Evolutionary conservation across 495 filamentous ascomycete genomes (phyloP).

Genomic region (Monascus purpureus): DNA sequence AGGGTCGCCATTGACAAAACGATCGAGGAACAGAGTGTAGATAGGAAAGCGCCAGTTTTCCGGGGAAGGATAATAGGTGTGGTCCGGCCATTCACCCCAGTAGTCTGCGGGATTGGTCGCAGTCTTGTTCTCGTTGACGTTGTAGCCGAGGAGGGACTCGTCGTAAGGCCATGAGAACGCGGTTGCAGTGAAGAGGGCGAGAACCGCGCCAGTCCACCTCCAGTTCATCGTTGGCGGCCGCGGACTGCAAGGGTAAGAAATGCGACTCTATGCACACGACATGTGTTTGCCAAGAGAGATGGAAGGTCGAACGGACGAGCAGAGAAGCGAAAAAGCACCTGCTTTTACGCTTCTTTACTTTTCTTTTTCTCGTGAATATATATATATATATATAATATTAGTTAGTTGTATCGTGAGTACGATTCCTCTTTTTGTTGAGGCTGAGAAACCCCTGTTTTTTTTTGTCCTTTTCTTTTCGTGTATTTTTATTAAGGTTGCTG

Average conservation of each 20-base stretch:
- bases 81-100: conserved; percentile 42
- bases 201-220: conserved; percentile 11
- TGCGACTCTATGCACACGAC: conserved; percentile 7
- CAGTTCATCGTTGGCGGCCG: conserved; percentile 10
- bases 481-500: not conserved
- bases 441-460: not conserved
- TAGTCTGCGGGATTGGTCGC: conserved; percentile 48
- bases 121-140: conserved; percentile 48
- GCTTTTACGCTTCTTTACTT: too few species aligned
- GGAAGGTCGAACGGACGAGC: not conserved
- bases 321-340: too few species aligned
- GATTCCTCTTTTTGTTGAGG: too few species aligned
- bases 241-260: too few species aligned
- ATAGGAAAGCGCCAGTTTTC: conserved; percentile 58
- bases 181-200: conserved; percentile 16
- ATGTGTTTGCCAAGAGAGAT: conserved; percentile 8
- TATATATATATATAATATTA: too few species aligned
- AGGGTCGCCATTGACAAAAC: conserved; percentile 61
- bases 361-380: too few species aligned
- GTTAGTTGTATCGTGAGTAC: not conserved
- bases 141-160: conserved; percentile 37
- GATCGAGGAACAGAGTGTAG: conserved; percentile 57
- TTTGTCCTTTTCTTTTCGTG: conserved; percentile 3
- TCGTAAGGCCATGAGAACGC: conserved; percentile 39
- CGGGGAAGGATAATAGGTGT: conserved; percentile 44